These are phyloP conservation scores for Tolypocladium capitatum DNA, from an alignment of 2,329 filamentous ascomycete species.

Conservation along the genomic window DNA sequence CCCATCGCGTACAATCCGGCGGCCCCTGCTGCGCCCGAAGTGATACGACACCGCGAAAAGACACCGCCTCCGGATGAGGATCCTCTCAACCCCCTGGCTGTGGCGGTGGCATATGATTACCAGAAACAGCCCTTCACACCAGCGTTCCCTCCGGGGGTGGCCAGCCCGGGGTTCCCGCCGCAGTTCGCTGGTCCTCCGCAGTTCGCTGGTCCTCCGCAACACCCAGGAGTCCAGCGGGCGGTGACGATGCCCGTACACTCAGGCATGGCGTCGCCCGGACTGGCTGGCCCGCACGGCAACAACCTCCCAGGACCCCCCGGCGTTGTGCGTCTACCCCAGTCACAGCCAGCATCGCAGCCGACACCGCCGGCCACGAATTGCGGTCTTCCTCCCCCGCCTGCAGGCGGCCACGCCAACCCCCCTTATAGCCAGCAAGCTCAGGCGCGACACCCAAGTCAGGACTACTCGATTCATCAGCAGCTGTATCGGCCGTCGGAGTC, in stretches of 20 bases:
- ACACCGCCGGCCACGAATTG: slow-evolving; percentile 17
- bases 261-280: slow-evolving; percentile 7
- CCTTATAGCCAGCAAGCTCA: slow-evolving; percentile 21
- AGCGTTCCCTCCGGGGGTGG: slow-evolving; percentile 32
- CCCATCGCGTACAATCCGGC: slow-evolving; percentile 71
- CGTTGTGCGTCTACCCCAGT: slow-evolving; percentile 24
- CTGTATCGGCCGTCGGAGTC: slow-evolving; percentile 54
- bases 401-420: slow-evolving; percentile 45
- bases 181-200: slow-evolving; percentile 31
- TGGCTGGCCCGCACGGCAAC: slow-evolving; percentile 29
- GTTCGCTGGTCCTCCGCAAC: slow-evolving; percentile 22
- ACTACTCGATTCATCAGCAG: slow-evolving; percentile 54
- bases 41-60: slow-evolving; percentile 61
- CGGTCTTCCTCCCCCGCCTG: slow-evolving; percentile 28
- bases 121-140: slow-evolving; percentile 39
- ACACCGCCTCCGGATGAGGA: slow-evolving; percentile 62
- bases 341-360: slow-evolving; percentile 8
- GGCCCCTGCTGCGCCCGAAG: slow-evolving; percentile 61
- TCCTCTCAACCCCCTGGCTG: slow-evolving; percentile 42
- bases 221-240: slow-evolving; percentile 33
- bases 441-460: slow-evolving; percentile 13
- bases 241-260: slow-evolving; percentile 33
- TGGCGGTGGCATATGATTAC: slow-evolving; percentile 44
- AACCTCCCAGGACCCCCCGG: slow-evolving; percentile 32
- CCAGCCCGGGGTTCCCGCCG: slow-evolving; percentile 19